Base-by-base conservation (phyloP, 2,329 filamentous ascomycete genomes). In the Lasiodiplodia citricola region DNA sequence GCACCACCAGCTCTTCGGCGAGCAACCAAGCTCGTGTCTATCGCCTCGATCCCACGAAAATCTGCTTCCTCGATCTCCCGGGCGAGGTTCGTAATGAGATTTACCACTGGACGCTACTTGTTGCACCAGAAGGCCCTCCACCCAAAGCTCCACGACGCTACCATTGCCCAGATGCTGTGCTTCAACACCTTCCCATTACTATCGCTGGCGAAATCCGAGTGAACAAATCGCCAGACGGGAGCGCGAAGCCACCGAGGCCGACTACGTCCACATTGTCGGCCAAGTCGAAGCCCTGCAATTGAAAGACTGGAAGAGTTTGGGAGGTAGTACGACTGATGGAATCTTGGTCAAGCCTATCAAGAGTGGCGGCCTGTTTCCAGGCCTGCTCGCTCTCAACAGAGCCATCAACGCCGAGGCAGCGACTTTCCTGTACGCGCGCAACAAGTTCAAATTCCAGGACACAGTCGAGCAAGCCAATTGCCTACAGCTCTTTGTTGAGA, bases 351-450 rank as follows among this genome's bases (percentile, higher is more conserved):
- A 47, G 16, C 4, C 41, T 6, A 47, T 47, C 14, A 6, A n/a
- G 4, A 16, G 18, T 7, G 41, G 41, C 41, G 41, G 41, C 41
- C 41, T 47, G 41, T 5, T 18, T 6, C 41, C 41, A n/a, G 41
- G 5, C 16, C 6, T 47, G 18, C 41, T 47, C 41, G 41, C 41
- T n/a, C 14, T 41, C 38, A 41, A 41, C 38, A 41, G 16, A 13
- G 14, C 5, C 1, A 76, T 81, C 67, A 70, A 81, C 72, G 31
- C 71, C 18, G 84, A 85, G 77, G 81, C 79, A 0, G 74, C 73
- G 0, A 76, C 79, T 11, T 77, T 86, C 6, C 77, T 87, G 8
- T 87, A 87, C 73, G 78, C 79, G n/a, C 73, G 74, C 21, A 84
- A 86, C 74, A 79, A 78, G 41, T 87, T 87, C 78, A 41, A 41